Conservation (phyloP, 202 grass and related monocot species). For the Brachypodium distachyon region DNA sequence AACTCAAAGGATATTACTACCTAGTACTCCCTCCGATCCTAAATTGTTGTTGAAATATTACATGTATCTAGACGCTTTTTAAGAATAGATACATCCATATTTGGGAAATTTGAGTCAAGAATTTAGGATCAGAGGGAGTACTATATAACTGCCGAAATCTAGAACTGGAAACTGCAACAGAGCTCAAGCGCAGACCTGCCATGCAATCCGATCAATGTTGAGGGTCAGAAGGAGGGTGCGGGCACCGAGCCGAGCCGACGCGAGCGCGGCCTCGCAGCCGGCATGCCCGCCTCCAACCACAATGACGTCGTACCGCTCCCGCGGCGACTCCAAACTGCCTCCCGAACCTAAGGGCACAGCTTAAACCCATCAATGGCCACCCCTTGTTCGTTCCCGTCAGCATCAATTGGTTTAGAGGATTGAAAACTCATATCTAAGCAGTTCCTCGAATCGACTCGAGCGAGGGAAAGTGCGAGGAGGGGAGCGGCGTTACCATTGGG, state of each 20-base stretch:
- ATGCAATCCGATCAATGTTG: slow-evolving; percentile 96
- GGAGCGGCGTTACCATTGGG: slow-evolving; percentile 14
- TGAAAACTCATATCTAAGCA: not conserved
- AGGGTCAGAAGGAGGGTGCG: slow-evolving; percentile 91
- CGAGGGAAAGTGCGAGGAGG: not conserved
- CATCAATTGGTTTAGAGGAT: not conserved
- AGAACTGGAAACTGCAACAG: not conserved
- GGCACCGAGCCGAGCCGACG: slow-evolving; percentile 76
- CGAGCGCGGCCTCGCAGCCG: slow-evolving; percentile 88
- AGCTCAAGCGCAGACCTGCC: slow-evolving; percentile 49
- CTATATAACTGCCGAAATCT: not conserved
- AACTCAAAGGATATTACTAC: too few species aligned
- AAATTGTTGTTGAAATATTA: too few species aligned
- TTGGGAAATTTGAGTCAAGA: too few species aligned
- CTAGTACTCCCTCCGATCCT: too few species aligned
- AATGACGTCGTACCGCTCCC: slow-evolving; percentile 91
- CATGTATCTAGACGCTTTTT: too few species aligned
- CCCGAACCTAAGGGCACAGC: slow-evolving; percentile 14
- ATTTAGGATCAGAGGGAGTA: not conserved
- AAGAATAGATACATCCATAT: too few species aligned
- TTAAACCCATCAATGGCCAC: not conserved
- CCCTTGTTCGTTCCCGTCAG: not conserved
- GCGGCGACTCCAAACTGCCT: slow-evolving; percentile 5
- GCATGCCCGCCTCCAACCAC: slow-evolving; percentile 92
- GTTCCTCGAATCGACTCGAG: not conserved